A percentile compares a stretch with the other conserved stretches of the same genome.
phyloP scores from a whole-genome alignment of 352 stramenopile species.

The Elongisporangium undulatum region DNA sequence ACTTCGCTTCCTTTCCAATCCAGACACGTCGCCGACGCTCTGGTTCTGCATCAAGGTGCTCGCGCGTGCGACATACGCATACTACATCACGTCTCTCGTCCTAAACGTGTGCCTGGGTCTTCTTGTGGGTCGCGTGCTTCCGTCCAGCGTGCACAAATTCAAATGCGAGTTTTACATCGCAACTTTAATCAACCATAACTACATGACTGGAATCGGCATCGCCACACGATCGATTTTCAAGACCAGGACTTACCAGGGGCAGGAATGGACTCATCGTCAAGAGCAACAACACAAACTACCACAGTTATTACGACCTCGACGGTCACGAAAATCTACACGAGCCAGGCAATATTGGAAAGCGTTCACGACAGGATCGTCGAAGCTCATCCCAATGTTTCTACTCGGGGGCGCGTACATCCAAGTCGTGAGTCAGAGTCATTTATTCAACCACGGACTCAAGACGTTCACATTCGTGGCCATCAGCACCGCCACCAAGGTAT shows the following conservation, averaged over 20 bases:
- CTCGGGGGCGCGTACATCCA: constrained; percentile 18
- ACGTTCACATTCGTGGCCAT: constrained; percentile 11
- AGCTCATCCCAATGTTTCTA: constrained; percentile 10
- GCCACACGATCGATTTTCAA: constrained; percentile 18
- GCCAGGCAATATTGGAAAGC: not conserved
- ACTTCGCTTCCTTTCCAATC: constrained; percentile 8
- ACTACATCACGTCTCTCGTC: constrained; percentile 7
- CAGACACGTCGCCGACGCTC: constrained; percentile 5
- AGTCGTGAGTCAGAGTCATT: constrained; percentile 10
- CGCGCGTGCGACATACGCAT: not conserved
- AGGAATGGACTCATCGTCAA: not conserved
- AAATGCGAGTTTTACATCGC: constrained; percentile 27
- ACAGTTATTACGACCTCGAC: not conserved
- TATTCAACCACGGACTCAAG: constrained; percentile 6
- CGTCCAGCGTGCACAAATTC: constrained; percentile 3
- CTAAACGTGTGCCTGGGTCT: constrained; percentile 4
- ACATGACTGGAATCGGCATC: constrained; percentile 16
- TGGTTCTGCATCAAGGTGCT: constrained; percentile 17
- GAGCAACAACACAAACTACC: not conserved
- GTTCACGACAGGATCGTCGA: not conserved
- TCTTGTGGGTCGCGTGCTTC: constrained; percentile 6
- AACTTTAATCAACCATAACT: constrained; percentile 10
- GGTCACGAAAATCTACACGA: no score
- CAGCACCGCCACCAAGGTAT: constrained; percentile 29
- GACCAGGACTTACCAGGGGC: constrained; percentile 13